Evolutionary conservation across 192 early-diverging fungal species (phyloP).

Genomic region (Phlyctochytrium planicorne): DNA sequence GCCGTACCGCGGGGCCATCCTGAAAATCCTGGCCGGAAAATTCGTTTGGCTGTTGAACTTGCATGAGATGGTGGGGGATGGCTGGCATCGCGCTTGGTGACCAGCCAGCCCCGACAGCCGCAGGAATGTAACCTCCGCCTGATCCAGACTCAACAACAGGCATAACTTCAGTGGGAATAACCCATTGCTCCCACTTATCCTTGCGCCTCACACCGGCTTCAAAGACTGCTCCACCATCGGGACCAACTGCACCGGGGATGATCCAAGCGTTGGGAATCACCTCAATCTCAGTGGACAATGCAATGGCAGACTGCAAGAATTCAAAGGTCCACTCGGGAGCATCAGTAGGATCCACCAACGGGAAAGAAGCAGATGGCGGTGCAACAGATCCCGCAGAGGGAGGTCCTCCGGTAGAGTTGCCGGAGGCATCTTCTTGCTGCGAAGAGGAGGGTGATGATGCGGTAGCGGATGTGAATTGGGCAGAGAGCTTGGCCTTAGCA

Average conservation of each 20-base stretch:
- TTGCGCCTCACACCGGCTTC: slow-evolving; percentile 32
- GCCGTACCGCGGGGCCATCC: slow-evolving; percentile 24
- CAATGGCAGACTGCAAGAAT: slow-evolving; percentile 27
- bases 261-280: slow-evolving; percentile 38
- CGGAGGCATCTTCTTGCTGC: too few relatives aligned
- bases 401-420: too few relatives aligned
- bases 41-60: slow-evolving; percentile 1
- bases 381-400: neutral
- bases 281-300: slow-evolving; percentile 56
- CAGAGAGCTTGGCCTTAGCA: slow-evolving; percentile 25
- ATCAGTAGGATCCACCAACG: slow-evolving; percentile 17
- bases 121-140: too few relatives aligned
- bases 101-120: neutral
- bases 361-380: neutral
- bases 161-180: slow-evolving; percentile 38
- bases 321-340: slow-evolving; percentile 24
- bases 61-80: neutral
- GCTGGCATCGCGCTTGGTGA: neutral
- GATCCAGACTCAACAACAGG: too few relatives aligned
- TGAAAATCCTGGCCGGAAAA: slow-evolving; percentile 21
- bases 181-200: slow-evolving; percentile 87
- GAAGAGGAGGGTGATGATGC: too few relatives aligned
- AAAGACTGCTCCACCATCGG: slow-evolving; percentile 6
- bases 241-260: slow-evolving; percentile 13
- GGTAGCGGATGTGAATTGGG: too few relatives aligned